Percentiles rank a stretch among this genome's conserved stretches.
Evolutionary conservation across 352 stramenopile genomes (phyloP).

Genomic region (Phytophthora megakarya): DNA sequence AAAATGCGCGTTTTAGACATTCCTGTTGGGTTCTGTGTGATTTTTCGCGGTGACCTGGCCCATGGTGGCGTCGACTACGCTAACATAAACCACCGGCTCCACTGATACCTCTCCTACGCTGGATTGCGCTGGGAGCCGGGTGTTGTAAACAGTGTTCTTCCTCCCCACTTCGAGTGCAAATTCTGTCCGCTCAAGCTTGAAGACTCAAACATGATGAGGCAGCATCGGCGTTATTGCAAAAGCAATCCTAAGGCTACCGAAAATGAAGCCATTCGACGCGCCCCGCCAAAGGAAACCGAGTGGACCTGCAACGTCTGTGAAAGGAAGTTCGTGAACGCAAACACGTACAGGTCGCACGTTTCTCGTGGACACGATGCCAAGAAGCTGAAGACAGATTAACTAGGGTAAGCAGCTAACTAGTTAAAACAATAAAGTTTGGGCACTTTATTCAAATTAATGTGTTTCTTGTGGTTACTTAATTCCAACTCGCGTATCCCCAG

Average conservation of each 20-base stretch:
- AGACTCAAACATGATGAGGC: background rate
- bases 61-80: constrained; percentile 4
- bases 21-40: background rate
- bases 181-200: background rate
- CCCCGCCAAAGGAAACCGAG: background rate
- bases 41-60: constrained; percentile 13
- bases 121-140: constrained; percentile 1
- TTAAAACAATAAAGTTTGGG: no score
- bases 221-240: background rate
- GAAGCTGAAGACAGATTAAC: background rate
- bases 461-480: no score
- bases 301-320: background rate
- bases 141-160: background rate
- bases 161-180: background rate
- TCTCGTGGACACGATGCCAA: background rate
- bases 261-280: background rate
- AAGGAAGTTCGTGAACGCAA: background rate
- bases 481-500: no score
- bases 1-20: background rate
- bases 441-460: no score
- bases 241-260: background rate
- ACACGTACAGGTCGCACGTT: background rate
- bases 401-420: no score
- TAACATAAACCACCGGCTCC: background rate
- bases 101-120: constrained; percentile 8